Conservation (phyloP, 1,284 basidiomycete species). For the Pseudozyma tsukubaensis region DNA sequence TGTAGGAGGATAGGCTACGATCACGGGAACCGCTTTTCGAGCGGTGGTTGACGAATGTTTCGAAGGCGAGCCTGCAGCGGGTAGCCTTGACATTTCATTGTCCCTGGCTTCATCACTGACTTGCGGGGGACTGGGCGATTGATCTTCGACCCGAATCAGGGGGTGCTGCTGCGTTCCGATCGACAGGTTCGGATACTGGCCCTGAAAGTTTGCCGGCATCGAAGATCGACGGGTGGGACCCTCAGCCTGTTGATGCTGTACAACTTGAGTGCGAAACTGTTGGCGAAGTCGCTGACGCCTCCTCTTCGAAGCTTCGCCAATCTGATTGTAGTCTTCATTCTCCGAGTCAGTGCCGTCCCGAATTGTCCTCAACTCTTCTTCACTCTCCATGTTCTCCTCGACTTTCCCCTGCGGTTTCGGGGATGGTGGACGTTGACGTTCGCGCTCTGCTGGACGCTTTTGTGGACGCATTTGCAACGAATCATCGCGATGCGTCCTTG, state of each 20-base stretch:
- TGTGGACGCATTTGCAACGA: too few relatives aligned
- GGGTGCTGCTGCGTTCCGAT: too few relatives aligned
- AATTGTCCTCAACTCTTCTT: neutral
- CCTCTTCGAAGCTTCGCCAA: conserved; percentile 6
- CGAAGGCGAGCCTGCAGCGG: too few relatives aligned
- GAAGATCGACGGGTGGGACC: neutral
- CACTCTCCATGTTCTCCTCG: neutral
- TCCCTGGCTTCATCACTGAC: too few relatives aligned
- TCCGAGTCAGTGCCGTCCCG: neutral
- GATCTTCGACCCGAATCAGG: too few relatives aligned
- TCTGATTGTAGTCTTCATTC: neutral
- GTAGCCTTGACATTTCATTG: neutral
- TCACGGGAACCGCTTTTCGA: neutral
- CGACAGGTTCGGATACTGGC: too few relatives aligned
- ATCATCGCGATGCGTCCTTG: neutral
- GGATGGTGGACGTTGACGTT: neutral
- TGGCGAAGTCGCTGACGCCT: conserved; percentile 4
- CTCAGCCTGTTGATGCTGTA: neutral
- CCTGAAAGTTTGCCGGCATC: neutral
- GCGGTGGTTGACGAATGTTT: too few relatives aligned
- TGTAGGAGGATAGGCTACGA: conserved; percentile 11
- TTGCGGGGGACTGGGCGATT: too few relatives aligned
- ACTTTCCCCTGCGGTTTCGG: neutral
- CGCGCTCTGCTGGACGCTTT: neutral
- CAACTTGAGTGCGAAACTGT: conserved; percentile 8